A percentile compares a stretch with the other conserved stretches of the same genome.
Evolutionary conservation across 1,139 yeast species (phyloP).

Genomic region (Hemisphaericaspora lyxosophila): DNA sequence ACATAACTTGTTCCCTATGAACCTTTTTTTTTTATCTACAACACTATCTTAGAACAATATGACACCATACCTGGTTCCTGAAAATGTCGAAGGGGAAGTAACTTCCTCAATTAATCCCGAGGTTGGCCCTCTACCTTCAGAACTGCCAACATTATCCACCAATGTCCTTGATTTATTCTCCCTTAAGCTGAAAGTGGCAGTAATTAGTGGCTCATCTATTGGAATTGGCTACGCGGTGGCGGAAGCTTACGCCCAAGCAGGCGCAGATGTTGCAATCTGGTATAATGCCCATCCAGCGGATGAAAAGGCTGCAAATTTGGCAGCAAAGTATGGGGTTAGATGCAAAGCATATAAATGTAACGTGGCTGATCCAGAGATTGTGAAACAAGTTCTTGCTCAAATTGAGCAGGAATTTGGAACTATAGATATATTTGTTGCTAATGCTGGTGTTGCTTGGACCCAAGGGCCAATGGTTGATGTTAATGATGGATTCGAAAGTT

Average conservation of each 20-base stretch:
- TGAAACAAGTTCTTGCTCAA: constrained; percentile 30
- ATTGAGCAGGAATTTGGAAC: constrained; percentile 36
- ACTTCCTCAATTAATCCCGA: constrained; percentile 32
- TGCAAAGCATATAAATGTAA: constrained; percentile 40
- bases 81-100: no score
- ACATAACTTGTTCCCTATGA: no score
- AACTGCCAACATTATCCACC: constrained; percentile 32
- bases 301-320: constrained; percentile 26
- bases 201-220: constrained; percentile 46
- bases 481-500: constrained; percentile 45
- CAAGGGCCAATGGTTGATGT: constrained; percentile 39
- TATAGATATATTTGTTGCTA: constrained; percentile 53
- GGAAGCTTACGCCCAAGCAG: constrained; percentile 49
- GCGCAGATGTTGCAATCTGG: constrained; percentile 44
- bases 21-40: no score
- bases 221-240: constrained; percentile 47
- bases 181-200: constrained; percentile 38
- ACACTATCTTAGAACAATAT: no score
- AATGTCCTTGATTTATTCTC: constrained; percentile 39
- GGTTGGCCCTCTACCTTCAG: constrained; percentile 42
- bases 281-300: constrained; percentile 39
- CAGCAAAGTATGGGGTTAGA: constrained; percentile 25
- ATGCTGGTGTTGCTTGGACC: constrained; percentile 52
- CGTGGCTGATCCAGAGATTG: constrained; percentile 41
- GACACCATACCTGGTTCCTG: no score